Conservation (phyloP, 78 protist genomes). For the Isochrysis galbana region DNA sequence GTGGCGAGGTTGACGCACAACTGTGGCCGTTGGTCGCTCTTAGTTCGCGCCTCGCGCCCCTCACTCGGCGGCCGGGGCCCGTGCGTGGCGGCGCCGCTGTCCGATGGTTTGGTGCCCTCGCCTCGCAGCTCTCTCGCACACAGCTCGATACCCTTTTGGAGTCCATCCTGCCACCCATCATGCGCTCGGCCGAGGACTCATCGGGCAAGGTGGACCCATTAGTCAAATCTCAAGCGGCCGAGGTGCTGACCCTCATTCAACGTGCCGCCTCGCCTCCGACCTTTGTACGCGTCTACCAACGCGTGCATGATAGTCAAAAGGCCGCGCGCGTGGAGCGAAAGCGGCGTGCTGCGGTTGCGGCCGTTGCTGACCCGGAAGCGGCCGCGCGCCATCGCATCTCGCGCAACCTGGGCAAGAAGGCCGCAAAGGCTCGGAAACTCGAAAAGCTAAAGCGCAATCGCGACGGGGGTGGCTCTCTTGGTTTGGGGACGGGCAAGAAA, state of each 20-base stretch:
- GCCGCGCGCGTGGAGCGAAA: neutral
- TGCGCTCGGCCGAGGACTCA: neutral
- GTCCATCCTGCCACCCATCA: neutral
- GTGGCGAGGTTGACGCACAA: neutral
- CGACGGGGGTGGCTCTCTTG: neutral
- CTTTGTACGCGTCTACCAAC: neutral
- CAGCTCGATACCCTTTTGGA: neutral
- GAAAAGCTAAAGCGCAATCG: neutral
- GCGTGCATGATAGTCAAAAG: neutral
- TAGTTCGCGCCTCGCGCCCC: neutral
- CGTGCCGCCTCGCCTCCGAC: neutral
- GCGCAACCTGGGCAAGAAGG: neutral
- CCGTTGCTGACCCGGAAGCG: neutral
- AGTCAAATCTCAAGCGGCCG: neutral
- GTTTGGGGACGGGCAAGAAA: neutral
- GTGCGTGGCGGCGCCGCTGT: neutral
- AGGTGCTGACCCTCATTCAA: neutral
- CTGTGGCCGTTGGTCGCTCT: neutral
- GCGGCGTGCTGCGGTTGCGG: neutral
- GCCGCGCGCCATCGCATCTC: neutral
- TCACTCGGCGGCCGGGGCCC: neutral
- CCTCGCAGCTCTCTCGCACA: neutral
- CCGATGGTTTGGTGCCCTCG: neutral
- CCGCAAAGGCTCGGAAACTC: neutral
- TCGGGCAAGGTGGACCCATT: neutral